Evolutionary conservation across 768 basidiomycete genomes (phyloP), one percentile per base, ranked within the genome.

Genomic region (Lactifluus echinatus): DNA sequence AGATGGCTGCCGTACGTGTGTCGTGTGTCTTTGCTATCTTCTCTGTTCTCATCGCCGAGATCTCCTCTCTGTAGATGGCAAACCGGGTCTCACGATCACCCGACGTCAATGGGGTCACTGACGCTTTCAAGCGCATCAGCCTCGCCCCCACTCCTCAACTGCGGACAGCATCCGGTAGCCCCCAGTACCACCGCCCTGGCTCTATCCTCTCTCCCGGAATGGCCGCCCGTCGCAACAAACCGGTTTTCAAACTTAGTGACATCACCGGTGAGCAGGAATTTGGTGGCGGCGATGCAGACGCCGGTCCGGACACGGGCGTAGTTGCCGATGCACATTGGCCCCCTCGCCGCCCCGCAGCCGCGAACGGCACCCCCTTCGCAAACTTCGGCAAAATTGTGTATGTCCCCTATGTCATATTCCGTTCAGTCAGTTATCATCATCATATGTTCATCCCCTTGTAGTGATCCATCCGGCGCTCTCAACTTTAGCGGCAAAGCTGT

Each of bases 341-440:
- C 1, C 66, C 67, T 23, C 66, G 68, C 14, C 64, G 65, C 44
- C 44, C 53, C 37, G 26, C 37, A 12, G 23, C 42, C 23, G 76
- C 77, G 46, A 78, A 82, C 62, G 79, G 75, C 60, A 87, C 88
- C 34, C 92, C 92, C 23, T 98, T 98, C 73, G 77, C 87, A 31
- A 95, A 93, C 68, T 96, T 97, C 71, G 82, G 84, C 60, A 91
- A 86, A 73, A 94, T 96, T 66, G 91, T 96, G 90, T 94, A 76
- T 46, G 89, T 79, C 29, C 45, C 63, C 56, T 49, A 26, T n/a
- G 33, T 62, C 47, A 29, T 58, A 19, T 26, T 14, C 8, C 42
- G 6, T 11, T 34, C 2, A 1, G 8, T 23, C 14, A 1, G n/a
- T 3, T 50, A 7, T 15, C 5, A 17, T 14, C 53, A 51, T 39